Evolutionary conservation across 2,329 filamentous ascomycete genomes (phyloP).

Genomic region (Sclerotinia nivalis): DNA sequence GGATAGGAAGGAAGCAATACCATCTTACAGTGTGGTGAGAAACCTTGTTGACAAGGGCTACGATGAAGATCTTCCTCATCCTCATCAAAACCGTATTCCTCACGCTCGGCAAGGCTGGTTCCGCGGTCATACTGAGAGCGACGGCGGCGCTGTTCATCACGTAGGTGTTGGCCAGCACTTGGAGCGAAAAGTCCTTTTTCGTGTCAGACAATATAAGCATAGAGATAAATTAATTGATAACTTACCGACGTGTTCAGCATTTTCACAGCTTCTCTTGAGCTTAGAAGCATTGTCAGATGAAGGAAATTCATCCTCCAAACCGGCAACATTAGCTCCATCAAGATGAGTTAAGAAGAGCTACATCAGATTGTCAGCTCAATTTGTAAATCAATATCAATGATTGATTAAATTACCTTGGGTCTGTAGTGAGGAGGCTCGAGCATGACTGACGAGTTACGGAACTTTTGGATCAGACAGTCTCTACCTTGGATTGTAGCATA

Average conservation of each 20-base stretch:
- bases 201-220: conserved; percentile 22
- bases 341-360: conserved; percentile 57
- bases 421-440: conserved; percentile 77
- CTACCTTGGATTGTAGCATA: conserved; percentile 97
- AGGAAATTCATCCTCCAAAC: conserved; percentile 75
- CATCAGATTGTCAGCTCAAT: conserved; percentile 42
- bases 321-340: conserved; percentile 60
- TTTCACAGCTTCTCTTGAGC: conserved; percentile 83
- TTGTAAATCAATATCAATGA: conserved; percentile 40
- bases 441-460: conserved; percentile 96
- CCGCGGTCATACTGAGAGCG: conserved; percentile 81
- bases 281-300: conserved; percentile 81
- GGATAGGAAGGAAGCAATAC: neutral
- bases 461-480: conserved; percentile 89
- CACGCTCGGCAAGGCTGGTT: conserved; percentile 62
- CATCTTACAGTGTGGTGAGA: conserved; percentile 28
- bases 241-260: conserved; percentile 79
- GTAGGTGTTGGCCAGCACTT: conserved; percentile 69
- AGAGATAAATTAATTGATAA: conserved; percentile 31
- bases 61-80: conserved; percentile 23
- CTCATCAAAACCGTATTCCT: conserved; percentile 36
- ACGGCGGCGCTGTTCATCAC: conserved; percentile 70
- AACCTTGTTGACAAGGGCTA: conserved; percentile 24
- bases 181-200: conserved; percentile 75
- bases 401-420: conserved; percentile 64